A percentile compares a stretch with the other conserved stretches of the same genome.
phyloP scores from a whole-genome alignment of 169 alveolate species.

The Cryptosporidium canis region DNA sequence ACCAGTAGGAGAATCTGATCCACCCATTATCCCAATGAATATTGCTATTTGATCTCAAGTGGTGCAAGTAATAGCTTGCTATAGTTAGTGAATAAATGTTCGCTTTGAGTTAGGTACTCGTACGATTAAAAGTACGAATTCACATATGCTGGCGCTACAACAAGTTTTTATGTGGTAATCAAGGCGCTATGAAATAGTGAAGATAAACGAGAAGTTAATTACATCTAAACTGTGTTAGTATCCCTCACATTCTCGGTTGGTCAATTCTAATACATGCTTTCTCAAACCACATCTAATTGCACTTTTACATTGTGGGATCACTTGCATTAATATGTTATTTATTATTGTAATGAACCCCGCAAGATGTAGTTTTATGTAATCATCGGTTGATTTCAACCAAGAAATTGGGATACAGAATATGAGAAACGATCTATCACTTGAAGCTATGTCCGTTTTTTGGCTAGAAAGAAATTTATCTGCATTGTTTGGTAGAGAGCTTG shows the following conservation, averaged over 20 bases:
- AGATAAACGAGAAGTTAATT: neutral
- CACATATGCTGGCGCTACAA: neutral
- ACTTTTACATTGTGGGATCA: conserved; percentile 57
- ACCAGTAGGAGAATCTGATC: conserved; percentile 49
- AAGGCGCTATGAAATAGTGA: neutral
- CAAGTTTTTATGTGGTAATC: neutral
- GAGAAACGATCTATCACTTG: neutral
- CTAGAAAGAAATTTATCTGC: neutral
- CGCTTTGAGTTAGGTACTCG: conserved; percentile 3
- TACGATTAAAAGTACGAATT: neutral
- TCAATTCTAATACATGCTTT: conserved; percentile 29
- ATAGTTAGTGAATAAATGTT: neutral
- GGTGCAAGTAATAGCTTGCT: neutral
- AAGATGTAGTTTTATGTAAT: neutral
- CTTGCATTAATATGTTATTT: neutral
- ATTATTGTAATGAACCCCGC: conserved; percentile 22
- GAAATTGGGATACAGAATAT: conserved; percentile 22
- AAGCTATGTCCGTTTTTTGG: neutral
- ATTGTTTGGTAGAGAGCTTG: conserved; percentile 29
- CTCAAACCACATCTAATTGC: conserved; percentile 56
- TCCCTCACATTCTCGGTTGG: conserved; percentile 43
- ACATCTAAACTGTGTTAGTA: neutral
- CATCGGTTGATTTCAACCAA: conserved; percentile 50
- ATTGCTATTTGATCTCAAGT: neutral
- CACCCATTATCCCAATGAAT: conserved; percentile 29